Base-by-base conservation (phyloP, 2,329 filamentous ascomycete species). In the Fonsecaea pugnacius region DNA sequence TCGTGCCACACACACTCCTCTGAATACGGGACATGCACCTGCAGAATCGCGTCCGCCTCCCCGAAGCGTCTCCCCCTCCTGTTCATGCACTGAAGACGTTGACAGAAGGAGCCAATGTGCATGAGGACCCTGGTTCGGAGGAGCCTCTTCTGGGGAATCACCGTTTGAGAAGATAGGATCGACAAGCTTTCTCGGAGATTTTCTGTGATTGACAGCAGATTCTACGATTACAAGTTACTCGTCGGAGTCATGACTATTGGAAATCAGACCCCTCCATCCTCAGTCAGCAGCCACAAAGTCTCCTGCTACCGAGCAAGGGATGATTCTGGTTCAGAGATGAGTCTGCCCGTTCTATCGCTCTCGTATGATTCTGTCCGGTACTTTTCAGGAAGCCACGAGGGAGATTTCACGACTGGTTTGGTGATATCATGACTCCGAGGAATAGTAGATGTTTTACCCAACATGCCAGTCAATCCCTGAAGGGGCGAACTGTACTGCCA, bases 1-100 rank as follows among this genome's bases (percentile, higher is more conserved):
- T 30, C 27, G 27, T 48, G 21, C 43, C 18, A 14, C 21, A 14
- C 30, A 35, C 43, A 24, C 43, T 3, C n/a, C 27, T 30, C 6
- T 30, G 27, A 30, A 38, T 40, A 58, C 24, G n/a, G 8, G 24
- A 54, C 38, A 21, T 21, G 27, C 35, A n/a, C 12, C 56, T 14
- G 21, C 46, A 63, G 32, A 36, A 58, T 58, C 58, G 40, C 51
- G 50, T 60, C 48, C 43, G 9, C 43, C 50, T 54, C 52, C 46
- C 48, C 6, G 58, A 43, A 48, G 33, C 24, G 30, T 54, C n/a
- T 56, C 52, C 60, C 62, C 64, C 64, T 66, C 64, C 40, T 52
- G 60, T 63, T 64, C 60, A 66, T 66, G 60, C 60, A 60, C 32
- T 57, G 54, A 58, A 48, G 40, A 40, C 36, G 46, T 59, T n/a